These are phyloP conservation scores for Asclepias syriaca DNA, from an alignment of 257 asterid genomes.

Conservation along the genomic window DNA sequence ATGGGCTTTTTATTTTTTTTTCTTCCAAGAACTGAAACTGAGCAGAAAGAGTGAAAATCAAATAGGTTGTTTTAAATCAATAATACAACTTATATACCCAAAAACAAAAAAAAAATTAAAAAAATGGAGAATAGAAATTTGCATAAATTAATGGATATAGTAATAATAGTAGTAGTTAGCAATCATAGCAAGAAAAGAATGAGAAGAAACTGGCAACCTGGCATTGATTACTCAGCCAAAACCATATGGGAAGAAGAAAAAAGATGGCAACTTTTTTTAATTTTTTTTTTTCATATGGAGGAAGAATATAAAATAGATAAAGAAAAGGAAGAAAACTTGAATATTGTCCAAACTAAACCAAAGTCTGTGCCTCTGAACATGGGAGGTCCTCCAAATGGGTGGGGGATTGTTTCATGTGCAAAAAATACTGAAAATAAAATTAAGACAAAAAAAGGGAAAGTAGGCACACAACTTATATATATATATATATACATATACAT, in stretches of 20 bases:
- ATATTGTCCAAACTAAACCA: slow-evolving; percentile 29
- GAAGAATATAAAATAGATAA: too few species aligned
- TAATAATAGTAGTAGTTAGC: background rate
- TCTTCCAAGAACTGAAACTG: slow-evolving; percentile 10
- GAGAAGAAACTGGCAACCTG: slow-evolving; percentile 28
- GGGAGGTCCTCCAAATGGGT: slow-evolving; percentile 32
- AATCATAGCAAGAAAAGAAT: slow-evolving; percentile 19
- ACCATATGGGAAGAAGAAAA: slow-evolving; percentile 30
- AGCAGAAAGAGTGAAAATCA: slow-evolving; percentile 20
- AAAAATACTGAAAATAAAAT: slow-evolving; percentile 18
- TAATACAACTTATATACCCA: background rate
- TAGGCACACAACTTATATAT: slow-evolving; percentile 2
- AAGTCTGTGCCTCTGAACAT: slow-evolving; percentile 28
- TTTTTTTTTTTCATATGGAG: too few species aligned
- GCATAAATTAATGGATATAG: slow-evolving; percentile 28
- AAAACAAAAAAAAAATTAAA: background rate
- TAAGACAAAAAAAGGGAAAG: slow-evolving; percentile 24
- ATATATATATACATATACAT: too few species aligned
- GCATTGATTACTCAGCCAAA: slow-evolving; percentile 41
- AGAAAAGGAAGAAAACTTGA: slow-evolving; percentile 6
- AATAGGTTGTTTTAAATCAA: slow-evolving; percentile 11
- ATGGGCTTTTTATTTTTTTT: slow-evolving; percentile 8
- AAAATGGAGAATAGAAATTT: background rate
- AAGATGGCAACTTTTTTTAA: too few species aligned
- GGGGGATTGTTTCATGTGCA: slow-evolving; percentile 17